A percentile compares a stretch with the other conserved stretches of the same genome.
These are phyloP conservation scores for Colletotrichum simmondsii DNA, from an alignment of 2,329 filamentous ascomycete genomes.

Conservation along the genomic window DNA sequence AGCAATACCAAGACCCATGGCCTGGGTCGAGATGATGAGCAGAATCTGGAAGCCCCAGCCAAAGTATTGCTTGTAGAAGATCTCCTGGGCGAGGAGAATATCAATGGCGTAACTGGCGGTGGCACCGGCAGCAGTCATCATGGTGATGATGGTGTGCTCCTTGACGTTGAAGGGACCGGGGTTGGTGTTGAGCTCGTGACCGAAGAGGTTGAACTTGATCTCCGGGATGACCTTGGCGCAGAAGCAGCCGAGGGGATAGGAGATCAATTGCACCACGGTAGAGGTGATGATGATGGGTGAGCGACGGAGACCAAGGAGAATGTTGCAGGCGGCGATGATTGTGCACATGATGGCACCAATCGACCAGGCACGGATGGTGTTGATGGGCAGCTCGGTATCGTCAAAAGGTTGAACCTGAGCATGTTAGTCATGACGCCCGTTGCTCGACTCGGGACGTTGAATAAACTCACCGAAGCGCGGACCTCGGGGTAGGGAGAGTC, in stretches of 20 bases:
- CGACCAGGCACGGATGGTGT: slow-evolving; percentile 70
- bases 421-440: slow-evolving; percentile 25
- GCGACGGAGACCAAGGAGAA: slow-evolving; percentile 61
- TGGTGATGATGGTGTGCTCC: slow-evolving; percentile 60
- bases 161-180: slow-evolving; percentile 58
- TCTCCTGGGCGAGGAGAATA: slow-evolving; percentile 53
- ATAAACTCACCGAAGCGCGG: slow-evolving; percentile 43
- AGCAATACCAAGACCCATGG: slow-evolving; percentile 68
- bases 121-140: slow-evolving; percentile 53
- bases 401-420: slow-evolving; percentile 40
- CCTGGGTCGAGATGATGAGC: slow-evolving; percentile 64
- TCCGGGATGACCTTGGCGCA: slow-evolving; percentile 48
- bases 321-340: slow-evolving; percentile 66
- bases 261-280: slow-evolving; percentile 65
- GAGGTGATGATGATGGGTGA: slow-evolving; percentile 63
- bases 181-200: slow-evolving; percentile 47
- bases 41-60: slow-evolving; percentile 65
- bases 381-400: slow-evolving; percentile 62
- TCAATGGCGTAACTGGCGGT: slow-evolving; percentile 49
- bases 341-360: slow-evolving; percentile 69
- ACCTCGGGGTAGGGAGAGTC: slow-evolving; percentile 68
- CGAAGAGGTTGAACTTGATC: slow-evolving; percentile 44
- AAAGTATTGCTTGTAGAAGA: slow-evolving; percentile 60
- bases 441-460: too few species aligned
- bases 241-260: slow-evolving; percentile 56